These are phyloP conservation scores for Bipolaris zeicola DNA, from an alignment of 2,329 filamentous ascomycete species.

Conservation along the genomic window DNA sequence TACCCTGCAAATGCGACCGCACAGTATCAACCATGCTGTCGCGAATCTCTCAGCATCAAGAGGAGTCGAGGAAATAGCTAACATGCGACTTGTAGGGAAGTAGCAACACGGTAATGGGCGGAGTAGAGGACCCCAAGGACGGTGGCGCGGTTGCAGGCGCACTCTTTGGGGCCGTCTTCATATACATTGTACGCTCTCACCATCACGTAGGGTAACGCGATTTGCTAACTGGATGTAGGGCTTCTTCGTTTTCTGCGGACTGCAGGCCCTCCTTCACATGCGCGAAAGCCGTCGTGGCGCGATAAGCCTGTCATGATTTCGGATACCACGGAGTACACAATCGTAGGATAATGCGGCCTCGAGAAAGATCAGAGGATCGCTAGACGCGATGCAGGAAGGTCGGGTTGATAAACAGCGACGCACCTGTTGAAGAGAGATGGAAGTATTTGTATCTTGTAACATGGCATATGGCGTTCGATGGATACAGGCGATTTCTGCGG, in stretches of 20 bases:
- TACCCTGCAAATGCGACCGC: neutral
- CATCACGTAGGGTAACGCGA: neutral
- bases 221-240: constrained; percentile 52
- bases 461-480: constrained; percentile 29
- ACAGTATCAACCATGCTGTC: neutral
- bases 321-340: neutral
- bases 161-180: constrained; percentile 83
- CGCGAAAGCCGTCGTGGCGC: constrained; percentile 82
- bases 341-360: neutral
- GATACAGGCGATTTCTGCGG: constrained; percentile 7
- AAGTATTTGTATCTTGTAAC: constrained; percentile 20
- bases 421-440: constrained; percentile 1
- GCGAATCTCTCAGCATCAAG: neutral
- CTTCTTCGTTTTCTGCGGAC: constrained; percentile 89
- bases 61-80: constrained; percentile 19
- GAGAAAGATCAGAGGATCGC: neutral
- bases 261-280: constrained; percentile 85
- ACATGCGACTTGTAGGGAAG: constrained; percentile 55
- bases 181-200: constrained; percentile 77
- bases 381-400: neutral
- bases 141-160: constrained; percentile 79
- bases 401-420: neutral
- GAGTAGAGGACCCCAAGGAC: constrained; percentile 70
- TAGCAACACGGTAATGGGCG: constrained; percentile 84
- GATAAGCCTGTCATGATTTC: constrained; percentile 70